These are phyloP conservation scores for Cetradonia linearis DNA, from an alignment of 495 filamentous ascomycete genomes.

Conservation along the genomic window DNA sequence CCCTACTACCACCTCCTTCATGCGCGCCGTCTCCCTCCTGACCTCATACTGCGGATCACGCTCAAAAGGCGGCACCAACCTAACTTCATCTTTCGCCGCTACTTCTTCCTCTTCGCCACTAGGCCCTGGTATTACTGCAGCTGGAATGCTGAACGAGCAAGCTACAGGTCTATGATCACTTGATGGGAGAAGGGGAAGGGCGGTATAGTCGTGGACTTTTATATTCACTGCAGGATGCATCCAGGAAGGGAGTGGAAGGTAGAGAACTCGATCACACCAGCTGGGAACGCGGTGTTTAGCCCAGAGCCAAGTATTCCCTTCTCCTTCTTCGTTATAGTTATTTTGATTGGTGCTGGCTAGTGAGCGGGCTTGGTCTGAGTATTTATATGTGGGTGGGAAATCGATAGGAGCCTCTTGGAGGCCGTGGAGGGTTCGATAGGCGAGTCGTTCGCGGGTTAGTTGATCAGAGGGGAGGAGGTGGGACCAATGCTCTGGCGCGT, in stretches of 20 bases:
- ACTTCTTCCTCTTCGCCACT: slow-evolving; percentile 19
- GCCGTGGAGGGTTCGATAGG: slow-evolving; percentile 61
- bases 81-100: slow-evolving; percentile 23
- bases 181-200: slow-evolving; percentile 61
- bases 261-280: slow-evolving; percentile 91
- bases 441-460: slow-evolving; percentile 54
- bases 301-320: slow-evolving; percentile 58
- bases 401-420: slow-evolving; percentile 60
- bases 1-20: slow-evolving; percentile 50
- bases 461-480: slow-evolving; percentile 68
- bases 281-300: slow-evolving; percentile 73
- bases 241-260: slow-evolving; percentile 51
- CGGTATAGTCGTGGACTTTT: slow-evolving; percentile 50
- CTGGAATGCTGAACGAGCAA: slow-evolving; percentile 50
- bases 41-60: slow-evolving; percentile 44
- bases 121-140: slow-evolving; percentile 27
- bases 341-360: slow-evolving; percentile 25
- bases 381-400: slow-evolving; percentile 95
- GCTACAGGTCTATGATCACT: slow-evolving; percentile 83
- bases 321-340: slow-evolving; percentile 28
- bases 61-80: slow-evolving; percentile 40
- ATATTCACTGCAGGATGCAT: slow-evolving; percentile 32
- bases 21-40: slow-evolving; percentile 40
- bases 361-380: slow-evolving; percentile 38
- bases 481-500: slow-evolving; percentile 43